phyloP scores from a whole-genome alignment of 2,329 filamentous ascomycete genomes.

The Epichloe glyceriae region DNA sequence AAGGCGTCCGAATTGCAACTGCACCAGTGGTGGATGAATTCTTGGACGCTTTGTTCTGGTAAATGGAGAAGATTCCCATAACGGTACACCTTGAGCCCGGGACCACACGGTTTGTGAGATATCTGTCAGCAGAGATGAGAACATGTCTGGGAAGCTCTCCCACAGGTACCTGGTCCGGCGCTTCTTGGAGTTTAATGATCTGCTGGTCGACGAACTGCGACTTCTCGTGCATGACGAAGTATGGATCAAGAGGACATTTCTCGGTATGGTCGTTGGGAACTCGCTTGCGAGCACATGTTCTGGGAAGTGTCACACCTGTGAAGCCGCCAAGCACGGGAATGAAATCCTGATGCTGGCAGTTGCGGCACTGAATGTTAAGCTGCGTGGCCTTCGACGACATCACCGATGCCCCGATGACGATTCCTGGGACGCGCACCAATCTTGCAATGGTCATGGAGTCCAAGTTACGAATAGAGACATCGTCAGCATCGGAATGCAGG shows the following conservation, averaged over 20 bases:
- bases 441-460: slow-evolving; percentile 87
- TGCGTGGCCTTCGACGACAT: slow-evolving; percentile 90
- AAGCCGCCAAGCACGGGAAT: slow-evolving; percentile 75
- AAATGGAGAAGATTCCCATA: slow-evolving; percentile 97
- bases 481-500: slow-evolving; percentile 79
- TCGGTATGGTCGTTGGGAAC: slow-evolving; percentile 53
- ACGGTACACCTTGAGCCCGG: slow-evolving; percentile 89
- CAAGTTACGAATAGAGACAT: slow-evolving; percentile 86
- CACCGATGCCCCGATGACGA: slow-evolving; percentile 93
- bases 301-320: slow-evolving; percentile 70
- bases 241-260: slow-evolving; percentile 84
- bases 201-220: slow-evolving; percentile 95
- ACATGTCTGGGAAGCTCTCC: slow-evolving; percentile 93
- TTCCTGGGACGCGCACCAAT: slow-evolving; percentile 92
- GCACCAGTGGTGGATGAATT: slow-evolving; percentile 61
- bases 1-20: slow-evolving; percentile 90
- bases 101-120: slow-evolving; percentile 89
- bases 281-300: slow-evolving; percentile 56
- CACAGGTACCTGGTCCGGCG: slow-evolving; percentile 92
- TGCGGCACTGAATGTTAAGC: slow-evolving; percentile 77
- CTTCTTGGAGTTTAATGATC: slow-evolving; percentile 94
- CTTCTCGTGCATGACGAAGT: slow-evolving; percentile 89
- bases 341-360: slow-evolving; percentile 60
- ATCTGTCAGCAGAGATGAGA: slow-evolving; percentile 89
- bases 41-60: slow-evolving; percentile 81